Conservation (phyloP, 805 yeast genomes). For the Saturnispora quitensis region DNA sequence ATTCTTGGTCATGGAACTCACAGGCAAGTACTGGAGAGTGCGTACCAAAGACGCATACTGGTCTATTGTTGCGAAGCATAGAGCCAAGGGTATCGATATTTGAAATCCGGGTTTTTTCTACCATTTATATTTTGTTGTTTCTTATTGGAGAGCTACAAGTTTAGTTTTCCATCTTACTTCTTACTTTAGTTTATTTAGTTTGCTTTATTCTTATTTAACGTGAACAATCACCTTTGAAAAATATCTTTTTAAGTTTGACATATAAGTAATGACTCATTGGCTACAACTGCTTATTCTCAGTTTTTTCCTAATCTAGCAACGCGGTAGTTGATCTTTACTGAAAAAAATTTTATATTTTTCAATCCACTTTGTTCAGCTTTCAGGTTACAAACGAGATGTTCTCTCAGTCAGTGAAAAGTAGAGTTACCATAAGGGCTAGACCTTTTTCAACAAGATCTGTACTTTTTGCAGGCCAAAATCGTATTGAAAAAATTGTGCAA, state of each 20-base stretch:
- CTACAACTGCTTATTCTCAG: background rate
- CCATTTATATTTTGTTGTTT: background rate
- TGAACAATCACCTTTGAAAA: background rate
- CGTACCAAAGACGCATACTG: constrained; percentile 28
- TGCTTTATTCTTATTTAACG: background rate
- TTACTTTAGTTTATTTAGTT: background rate
- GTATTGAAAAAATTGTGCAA: constrained; percentile 94
- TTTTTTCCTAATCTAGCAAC: constrained; percentile 7
- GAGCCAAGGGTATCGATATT: constrained; percentile 15
- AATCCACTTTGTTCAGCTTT: background rate
- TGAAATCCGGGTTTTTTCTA: background rate
- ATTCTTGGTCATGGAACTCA: constrained; percentile 32
- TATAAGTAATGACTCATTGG: constrained; percentile 8
- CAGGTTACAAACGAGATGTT: background rate
- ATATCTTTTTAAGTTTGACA: background rate
- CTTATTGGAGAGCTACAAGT: background rate
- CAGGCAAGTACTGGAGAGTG: constrained; percentile 31
- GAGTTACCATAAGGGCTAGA: background rate
- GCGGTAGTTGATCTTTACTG: constrained; percentile 1
- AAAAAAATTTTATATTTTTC: background rate
- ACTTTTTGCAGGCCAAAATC: constrained; percentile 53
- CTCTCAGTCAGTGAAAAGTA: background rate
- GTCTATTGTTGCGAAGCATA: constrained; percentile 24
- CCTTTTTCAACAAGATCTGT: constrained; percentile 1
- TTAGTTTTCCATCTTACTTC: background rate